Evolutionary conservation across 371 early-diverging fungal genomes (phyloP).

Genomic region (Parasitella parasitica): DNA sequence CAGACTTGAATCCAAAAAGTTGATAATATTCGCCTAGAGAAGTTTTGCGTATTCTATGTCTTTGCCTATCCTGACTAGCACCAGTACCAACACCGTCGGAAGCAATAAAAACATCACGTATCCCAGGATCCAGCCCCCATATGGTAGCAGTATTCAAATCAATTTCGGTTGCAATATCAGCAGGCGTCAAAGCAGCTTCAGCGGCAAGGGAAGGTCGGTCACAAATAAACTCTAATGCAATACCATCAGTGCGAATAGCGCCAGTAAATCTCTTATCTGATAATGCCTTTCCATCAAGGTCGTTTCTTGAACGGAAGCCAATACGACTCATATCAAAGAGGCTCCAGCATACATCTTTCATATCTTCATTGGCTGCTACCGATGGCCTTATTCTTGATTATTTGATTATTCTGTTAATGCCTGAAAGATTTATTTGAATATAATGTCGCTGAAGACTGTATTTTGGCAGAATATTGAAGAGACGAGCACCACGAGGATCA

Average conservation of each 20-base stretch:
- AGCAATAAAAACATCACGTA: conserved; percentile 8
- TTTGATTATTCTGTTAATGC: too few species aligned
- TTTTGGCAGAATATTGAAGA: neutral
- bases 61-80: neutral
- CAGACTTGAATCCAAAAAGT: conserved; percentile 4
- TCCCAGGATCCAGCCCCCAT: conserved; percentile 7
- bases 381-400: too few species aligned
- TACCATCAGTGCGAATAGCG: conserved; percentile 1
- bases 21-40: conserved; percentile 1
- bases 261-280: conserved; percentile 2
- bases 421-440: neutral
- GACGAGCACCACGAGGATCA: conserved; percentile 8
- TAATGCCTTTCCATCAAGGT: neutral
- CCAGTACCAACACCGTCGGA: neutral
- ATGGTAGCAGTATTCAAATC: neutral
- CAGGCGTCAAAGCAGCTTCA: conserved; percentile 3
- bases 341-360: neutral
- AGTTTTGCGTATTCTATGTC: conserved; percentile 7
- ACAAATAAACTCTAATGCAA: conserved; percentile 8
- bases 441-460: neutral
- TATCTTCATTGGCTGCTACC: neutral
- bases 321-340: neutral
- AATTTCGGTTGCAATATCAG: neutral
- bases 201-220: neutral
- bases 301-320: neutral